These are phyloP conservation scores for Calycina marina DNA, from an alignment of 2,329 filamentous ascomycete genomes.

Conservation along the genomic window DNA sequence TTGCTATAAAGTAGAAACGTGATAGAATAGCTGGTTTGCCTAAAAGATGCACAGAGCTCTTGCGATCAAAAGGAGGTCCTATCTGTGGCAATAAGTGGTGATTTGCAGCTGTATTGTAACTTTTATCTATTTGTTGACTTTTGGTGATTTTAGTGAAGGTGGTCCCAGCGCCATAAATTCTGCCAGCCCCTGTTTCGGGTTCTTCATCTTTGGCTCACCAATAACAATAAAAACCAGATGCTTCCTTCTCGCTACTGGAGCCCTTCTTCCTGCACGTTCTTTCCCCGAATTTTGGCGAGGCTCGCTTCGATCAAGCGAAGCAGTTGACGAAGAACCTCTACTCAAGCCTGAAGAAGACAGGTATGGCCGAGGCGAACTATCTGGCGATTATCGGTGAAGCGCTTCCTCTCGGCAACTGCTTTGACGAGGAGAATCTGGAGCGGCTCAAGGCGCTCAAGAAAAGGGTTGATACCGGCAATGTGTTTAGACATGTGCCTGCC, in stretches of 20 bases:
- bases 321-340: slow-evolving; percentile 13
- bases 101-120: too few relatives aligned
- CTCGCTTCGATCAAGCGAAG: neutral
- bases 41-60: too few relatives aligned
- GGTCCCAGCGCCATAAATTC: too few relatives aligned
- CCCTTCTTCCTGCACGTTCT: neutral
- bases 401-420: slow-evolving; percentile 17
- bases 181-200: neutral
- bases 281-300: neutral
- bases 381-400: slow-evolving; percentile 19
- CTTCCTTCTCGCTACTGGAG: too few relatives aligned
- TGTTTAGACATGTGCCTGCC: neutral
- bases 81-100: too few relatives aligned
- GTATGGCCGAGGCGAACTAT: slow-evolving; percentile 19
- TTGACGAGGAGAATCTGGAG: slow-evolving; percentile 3
- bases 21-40: too few relatives aligned
- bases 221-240: too few relatives aligned
- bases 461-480: slow-evolving; percentile 2
- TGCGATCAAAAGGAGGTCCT: too few relatives aligned
- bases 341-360: slow-evolving; percentile 19
- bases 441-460: slow-evolving; percentile 3
- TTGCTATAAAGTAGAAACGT: too few relatives aligned
- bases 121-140: too few relatives aligned
- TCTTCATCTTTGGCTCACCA: neutral
- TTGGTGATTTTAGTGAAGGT: too few relatives aligned